These are phyloP conservation scores for Dendrocalamus sinicus DNA, from an alignment of 176 grass and related monocot species.

Conservation along the genomic window DNA sequence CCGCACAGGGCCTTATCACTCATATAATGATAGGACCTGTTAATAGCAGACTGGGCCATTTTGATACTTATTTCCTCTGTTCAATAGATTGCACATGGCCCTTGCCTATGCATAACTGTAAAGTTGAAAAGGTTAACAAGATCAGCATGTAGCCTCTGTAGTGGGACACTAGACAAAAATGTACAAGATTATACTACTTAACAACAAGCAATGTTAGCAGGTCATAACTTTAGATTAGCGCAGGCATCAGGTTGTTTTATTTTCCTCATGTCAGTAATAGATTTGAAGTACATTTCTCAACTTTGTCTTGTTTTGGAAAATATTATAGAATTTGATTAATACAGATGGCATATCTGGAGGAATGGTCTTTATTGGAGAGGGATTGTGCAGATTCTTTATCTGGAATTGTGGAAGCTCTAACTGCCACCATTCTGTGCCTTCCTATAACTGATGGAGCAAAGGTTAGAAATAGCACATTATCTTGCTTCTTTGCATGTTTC, in stretches of 20 bases:
- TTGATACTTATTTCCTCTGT: constrained; percentile 23
- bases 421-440: constrained; percentile 81
- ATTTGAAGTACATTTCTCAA: constrained; percentile 14
- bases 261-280: neutral
- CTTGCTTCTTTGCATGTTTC: constrained; percentile 27
- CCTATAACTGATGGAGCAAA: constrained; percentile 86
- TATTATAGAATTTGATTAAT: constrained; percentile 39
- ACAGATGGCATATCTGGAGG: constrained; percentile 86
- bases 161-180: constrained; percentile 15
- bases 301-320: constrained; percentile 9
- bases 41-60: constrained; percentile 9
- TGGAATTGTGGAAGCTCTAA: constrained; percentile 74
- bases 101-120: constrained; percentile 42
- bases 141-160: constrained; percentile 27
- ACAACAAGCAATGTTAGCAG: neutral
- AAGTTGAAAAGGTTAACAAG: constrained; percentile 38
- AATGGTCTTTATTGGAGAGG: constrained; percentile 77
- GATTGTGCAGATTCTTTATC: constrained; percentile 70
- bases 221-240: constrained; percentile 7
- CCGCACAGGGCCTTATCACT: neutral
- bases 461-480: constrained; percentile 48
- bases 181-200: constrained; percentile 10
- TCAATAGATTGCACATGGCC: constrained; percentile 26
- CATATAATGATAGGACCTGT: neutral
- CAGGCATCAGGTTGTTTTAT: neutral